Evolutionary conservation across 345 rosid genomes (phyloP), one percentile per base, ranked within the genome.

Genomic region (Moricandia arvensis): DNA sequence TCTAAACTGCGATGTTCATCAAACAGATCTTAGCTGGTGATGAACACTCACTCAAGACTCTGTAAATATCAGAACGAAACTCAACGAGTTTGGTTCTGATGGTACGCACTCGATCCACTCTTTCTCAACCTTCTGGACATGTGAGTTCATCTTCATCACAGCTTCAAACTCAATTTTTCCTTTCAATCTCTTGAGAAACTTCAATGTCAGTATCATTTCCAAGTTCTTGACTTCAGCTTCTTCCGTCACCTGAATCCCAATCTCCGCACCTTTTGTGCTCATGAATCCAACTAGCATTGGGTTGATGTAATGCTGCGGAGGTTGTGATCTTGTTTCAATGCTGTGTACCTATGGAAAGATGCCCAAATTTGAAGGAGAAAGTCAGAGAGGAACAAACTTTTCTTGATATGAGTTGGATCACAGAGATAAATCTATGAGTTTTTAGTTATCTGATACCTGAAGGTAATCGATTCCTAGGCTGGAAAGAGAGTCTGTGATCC

Each of bases 51-150:
- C 84, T 81, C 63, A 91, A 37, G 57, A 84, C 80, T 81, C 85
- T 74, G 73, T 68, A 84, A 15, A 93, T 80, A 26, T 93, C 83
- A 78, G 85, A 85, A 33, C 18, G 79, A 29, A 93, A 80, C 80
- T 85, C 89, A 51, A 77, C 5, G 97, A 90, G 83, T 91, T 94
- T 0, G 87, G 86, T 18, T 82, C 78, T 5, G 89, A 73, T 5
- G 97, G 93, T 30, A 77, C 58, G 3, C 85, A 77, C 41, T 88
- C 81, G 6, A 86, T 70, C 91, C 96, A 93, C 73, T 91, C 86
- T 27, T 90, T 87, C 27, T 84, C 88, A 16, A 82, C 87, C 76
- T 82, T 69, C 78, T 86, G 75, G 13, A 93, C 88, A 13, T 88
- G 85, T 31, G 88, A 59, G 41, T 80, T 79, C 57, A 76, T 63